Base-by-base conservation (phyloP, 306 rosid genomes). In the Pachyrhizus erosus region DNA sequence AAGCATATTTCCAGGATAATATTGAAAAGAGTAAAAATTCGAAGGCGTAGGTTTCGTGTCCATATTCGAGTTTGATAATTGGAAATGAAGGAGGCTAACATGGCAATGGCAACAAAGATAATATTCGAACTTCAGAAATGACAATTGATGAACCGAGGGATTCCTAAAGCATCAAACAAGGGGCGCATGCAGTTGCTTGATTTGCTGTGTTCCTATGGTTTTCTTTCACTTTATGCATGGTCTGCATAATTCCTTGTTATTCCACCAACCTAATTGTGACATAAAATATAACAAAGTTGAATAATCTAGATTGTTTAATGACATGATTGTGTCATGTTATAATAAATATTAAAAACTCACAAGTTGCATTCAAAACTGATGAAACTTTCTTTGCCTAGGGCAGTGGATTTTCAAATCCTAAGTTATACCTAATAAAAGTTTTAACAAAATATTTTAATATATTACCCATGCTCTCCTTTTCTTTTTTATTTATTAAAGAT, bases 181-280 rank as follows among this genome's bases (percentile, higher is more conserved):
- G 82, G 85, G 85, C 82, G 60, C 52, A 57, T 75, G 33, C 20
- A 34, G 79, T 71, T 64, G 26, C 70, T 55, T 58, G 70, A 69
- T 80, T 55, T 75, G 69, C 57, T 75, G 78, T 37, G 37, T 49
- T 58, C 66, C 57, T 33, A 21, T 33, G 33, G 72, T 62, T 80
- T 69, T 49, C 10, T 26, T 57, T 23, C n/a, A n/a, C n/a, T 0
- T 9, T 33, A 20, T 45, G 43, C 58, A 61, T 58, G 75, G 78
- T 0, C 49, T 34, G 14, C 1, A 7, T 37, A 74, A 52, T 9
- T 55, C 31, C 20, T n/a, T 33, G 11, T 74, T 40, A 4, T 55
- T 27, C 43, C 37, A 69, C 42, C 27, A 24, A 57, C 51, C 40
- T 27, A 14, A 20, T 15, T 82, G 46, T 43, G 0, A 66, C 64